Conservation (phyloP, 75 land plant species). For the Isoetes taiwanensis region DNA sequence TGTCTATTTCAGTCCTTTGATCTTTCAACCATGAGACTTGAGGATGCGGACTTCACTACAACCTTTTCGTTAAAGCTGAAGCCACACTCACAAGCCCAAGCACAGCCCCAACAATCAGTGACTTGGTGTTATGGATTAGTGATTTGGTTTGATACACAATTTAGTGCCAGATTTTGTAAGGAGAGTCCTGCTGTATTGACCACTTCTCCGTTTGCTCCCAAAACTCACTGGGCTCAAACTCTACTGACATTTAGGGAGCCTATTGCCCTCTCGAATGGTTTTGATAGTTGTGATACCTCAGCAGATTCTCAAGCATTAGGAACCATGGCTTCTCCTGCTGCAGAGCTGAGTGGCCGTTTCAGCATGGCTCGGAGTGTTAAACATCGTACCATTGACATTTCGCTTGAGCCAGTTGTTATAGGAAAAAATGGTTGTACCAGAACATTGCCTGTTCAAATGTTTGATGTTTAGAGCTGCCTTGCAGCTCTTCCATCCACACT, state of each 20-base stretch:
- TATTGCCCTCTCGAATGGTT: conserved; percentile 31
- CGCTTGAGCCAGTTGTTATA: conserved; percentile 47
- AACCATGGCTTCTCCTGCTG: conserved; percentile 36
- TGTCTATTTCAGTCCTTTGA: conserved; percentile 59
- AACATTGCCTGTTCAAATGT: conserved; percentile 64
- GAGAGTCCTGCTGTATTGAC: conserved; percentile 50
- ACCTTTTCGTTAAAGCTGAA: conserved; percentile 26
- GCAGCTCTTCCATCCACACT: no score
- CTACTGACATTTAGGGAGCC: conserved; percentile 79
- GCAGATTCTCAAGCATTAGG: conserved; percentile 16
- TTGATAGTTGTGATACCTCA: background rate
- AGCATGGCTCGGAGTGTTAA: conserved; percentile 58
- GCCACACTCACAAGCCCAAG: conserved; percentile 7
- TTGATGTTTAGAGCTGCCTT: no score
- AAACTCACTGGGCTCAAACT: conserved; percentile 93
- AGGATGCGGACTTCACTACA: conserved; percentile 77
- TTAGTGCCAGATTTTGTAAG: conserved; percentile 71
- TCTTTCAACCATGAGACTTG: conserved; percentile 45
- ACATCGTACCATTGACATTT: conserved; percentile 84
- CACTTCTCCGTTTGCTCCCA: conserved; percentile 69
- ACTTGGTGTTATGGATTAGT: conserved; percentile 74
- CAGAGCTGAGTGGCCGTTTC: conserved; percentile 36
- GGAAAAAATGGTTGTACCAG: conserved; percentile 29
- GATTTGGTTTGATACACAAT: conserved; percentile 88
- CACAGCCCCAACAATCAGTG: background rate